phyloP scores from a whole-genome alignment of 192 early-diverging fungal genomes.

The Podochytrium sp. region DNA sequence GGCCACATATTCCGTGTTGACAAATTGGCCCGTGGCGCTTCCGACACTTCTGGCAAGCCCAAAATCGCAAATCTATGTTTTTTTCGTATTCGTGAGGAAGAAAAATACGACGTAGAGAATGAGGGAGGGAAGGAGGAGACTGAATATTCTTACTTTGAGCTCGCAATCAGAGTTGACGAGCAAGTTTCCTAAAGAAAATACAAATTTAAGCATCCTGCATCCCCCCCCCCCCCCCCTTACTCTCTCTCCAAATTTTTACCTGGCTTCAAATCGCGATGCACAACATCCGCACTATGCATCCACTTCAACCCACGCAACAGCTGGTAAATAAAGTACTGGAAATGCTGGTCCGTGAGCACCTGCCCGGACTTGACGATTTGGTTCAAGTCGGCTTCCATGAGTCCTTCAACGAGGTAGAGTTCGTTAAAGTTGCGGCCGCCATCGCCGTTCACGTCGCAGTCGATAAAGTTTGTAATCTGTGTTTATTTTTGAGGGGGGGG shows the following conservation, averaged over 20 bases:
- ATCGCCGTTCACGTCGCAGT: conserved; percentile 72
- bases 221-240: too few relatives aligned
- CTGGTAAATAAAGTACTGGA: conserved; percentile 92
- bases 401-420: conserved; percentile 68
- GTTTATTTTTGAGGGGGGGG: not conserved
- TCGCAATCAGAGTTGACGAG: conserved; percentile 98
- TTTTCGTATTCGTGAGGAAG: too few relatives aligned
- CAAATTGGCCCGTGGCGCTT: conserved; percentile 69
- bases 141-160: conserved; percentile 58
- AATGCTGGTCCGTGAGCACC: conserved; percentile 82
- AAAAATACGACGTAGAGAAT: not conserved
- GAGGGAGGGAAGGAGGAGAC: not conserved
- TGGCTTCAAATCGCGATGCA: conserved; percentile 97
- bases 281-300: conserved; percentile 90
- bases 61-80: conserved; percentile 92
- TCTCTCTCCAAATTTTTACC: conserved; percentile 45
- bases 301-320: conserved; percentile 87
- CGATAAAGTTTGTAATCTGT: conserved; percentile 62
- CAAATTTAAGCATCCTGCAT: not conserved
- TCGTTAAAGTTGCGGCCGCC: conserved; percentile 57
- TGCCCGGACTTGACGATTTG: conserved; percentile 85
- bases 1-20: conserved; percentile 99
- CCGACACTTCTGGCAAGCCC: conserved; percentile 88
- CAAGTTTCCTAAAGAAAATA: conserved; percentile 66
- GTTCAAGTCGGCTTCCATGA: conserved; percentile 91